Evolutionary conservation across 495 filamentous ascomycete species (phyloP), one percentile per base, ranked within the genome.

Genomic region (Pyrenopolyporus hunteri): DNA sequence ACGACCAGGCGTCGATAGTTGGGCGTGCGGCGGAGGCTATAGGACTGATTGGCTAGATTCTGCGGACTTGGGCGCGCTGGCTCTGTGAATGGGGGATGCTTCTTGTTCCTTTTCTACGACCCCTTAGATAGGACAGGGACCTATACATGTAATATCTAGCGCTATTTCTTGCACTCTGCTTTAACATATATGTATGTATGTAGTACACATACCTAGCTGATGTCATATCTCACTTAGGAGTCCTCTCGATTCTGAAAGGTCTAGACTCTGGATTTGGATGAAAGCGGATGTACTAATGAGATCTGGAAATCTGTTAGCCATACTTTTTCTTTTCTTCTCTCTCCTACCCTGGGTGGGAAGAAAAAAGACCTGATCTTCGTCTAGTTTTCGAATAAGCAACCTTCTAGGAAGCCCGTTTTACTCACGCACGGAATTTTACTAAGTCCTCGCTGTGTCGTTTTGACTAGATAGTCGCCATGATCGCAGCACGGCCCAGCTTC

Each of bases 401-500:
- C 35, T 29, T 29, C 13, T 17, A 19, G 6, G n/a, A n/a, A 25
- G 11, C n/a, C 8, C 4, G 3, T 16, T 13, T 9, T 17, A 22
- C 31, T 13, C 13, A 47, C 33, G 45, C 13, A 47, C 33, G 45
- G 31, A 28, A 45, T 10, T 42, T 8, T 29, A 23, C 14, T 46
- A 16, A 32, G 16, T 7, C 19, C 17, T 32, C 9, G 6, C 4
- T 28, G 26, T 16, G 25, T 40, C 37, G 28, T 43, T 17, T 43
- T 42, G 36, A 33, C 26, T n/a, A 36, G 26, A 33, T 5, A 25
- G 22, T 31, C 9, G 40, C 45, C 19, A 63, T 63, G 59, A 49
- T 63, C 28, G 51, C 13, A 17, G 59, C 51, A 51, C 51, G 59
- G 39, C 59, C 51, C 8, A 57, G 37, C 14, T 14, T 50, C 39